These are phyloP conservation scores for Yarrowia porcina DNA, from an alignment of 805 yeast genomes.

Conservation along the genomic window DNA sequence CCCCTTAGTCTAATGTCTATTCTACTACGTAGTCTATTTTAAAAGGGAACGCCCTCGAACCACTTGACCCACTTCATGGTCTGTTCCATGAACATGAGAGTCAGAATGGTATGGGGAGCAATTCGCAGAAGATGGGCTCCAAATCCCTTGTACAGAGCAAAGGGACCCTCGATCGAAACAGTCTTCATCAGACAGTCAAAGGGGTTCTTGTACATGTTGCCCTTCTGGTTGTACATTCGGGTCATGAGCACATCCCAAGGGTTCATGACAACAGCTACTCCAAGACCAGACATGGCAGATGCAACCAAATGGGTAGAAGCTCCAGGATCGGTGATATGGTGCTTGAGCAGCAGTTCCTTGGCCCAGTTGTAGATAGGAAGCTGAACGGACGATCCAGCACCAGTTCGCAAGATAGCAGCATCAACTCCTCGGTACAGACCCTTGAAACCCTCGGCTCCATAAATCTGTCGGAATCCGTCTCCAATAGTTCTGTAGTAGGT, in stretches of 20 bases:
- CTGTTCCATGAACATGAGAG: conserved; percentile 93
- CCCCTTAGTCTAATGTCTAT: conserved; percentile 9
- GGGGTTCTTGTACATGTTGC: conserved; percentile 74
- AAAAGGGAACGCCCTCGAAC: conserved; percentile 42
- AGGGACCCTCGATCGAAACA: conserved; percentile 72
- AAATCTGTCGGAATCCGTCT: conserved; percentile 66
- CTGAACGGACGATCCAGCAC: conserved; percentile 94
- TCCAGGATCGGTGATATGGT: conserved; percentile 57
- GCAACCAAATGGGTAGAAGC: conserved; percentile 69
- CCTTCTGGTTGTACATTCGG: conserved; percentile 91
- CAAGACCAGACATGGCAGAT: conserved; percentile 77
- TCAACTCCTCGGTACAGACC: conserved; percentile 90
- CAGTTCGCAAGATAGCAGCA: conserved; percentile 91
- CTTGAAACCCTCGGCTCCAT: conserved; percentile 61
- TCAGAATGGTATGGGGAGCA: conserved; percentile 87
- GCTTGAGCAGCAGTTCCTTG: conserved; percentile 57
- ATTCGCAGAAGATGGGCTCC: conserved; percentile 88
- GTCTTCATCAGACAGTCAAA: conserved; percentile 87
- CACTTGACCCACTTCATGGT: conserved; percentile 62
- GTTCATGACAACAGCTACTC: conserved; percentile 93
- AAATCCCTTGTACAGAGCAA: conserved; percentile 91
- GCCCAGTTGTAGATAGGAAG: conserved; percentile 83
- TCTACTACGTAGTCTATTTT: conserved; percentile 18
- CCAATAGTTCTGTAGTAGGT: conserved; percentile 72
- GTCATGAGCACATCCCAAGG: conserved; percentile 97